phyloP scores from a whole-genome alignment of 805 yeast genomes.

The Novakomyces olei region DNA sequence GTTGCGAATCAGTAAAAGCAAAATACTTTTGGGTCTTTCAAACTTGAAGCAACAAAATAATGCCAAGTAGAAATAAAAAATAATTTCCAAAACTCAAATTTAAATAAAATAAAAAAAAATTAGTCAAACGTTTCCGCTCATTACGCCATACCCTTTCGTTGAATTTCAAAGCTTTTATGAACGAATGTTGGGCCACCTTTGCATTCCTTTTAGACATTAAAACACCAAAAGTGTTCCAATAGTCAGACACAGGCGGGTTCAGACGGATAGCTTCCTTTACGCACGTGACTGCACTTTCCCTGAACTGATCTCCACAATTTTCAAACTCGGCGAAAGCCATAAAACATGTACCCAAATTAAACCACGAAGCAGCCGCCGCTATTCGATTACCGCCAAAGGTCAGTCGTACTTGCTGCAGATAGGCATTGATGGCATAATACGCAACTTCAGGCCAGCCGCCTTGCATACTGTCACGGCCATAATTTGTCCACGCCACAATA shows the following conservation, averaged over 20 bases:
- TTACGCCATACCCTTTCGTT: slow-evolving; percentile 64
- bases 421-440: slow-evolving; percentile 6
- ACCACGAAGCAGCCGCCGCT: slow-evolving; percentile 19
- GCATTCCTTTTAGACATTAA: slow-evolving; percentile 44
- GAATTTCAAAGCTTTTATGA: slow-evolving; percentile 54
- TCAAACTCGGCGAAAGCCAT: background rate
- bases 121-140: too few species aligned
- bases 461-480: slow-evolving; percentile 6
- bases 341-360: slow-evolving; percentile 35
- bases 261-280: slow-evolving; percentile 47
- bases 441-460: slow-evolving; percentile 11
- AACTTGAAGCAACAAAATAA: too few species aligned
- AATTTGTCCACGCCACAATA: slow-evolving; percentile 6
- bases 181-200: slow-evolving; percentile 75
- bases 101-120: too few species aligned
- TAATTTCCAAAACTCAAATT: too few species aligned
- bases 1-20: slow-evolving; percentile 37
- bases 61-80: too few species aligned
- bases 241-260: slow-evolving; percentile 46
- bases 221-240: slow-evolving; percentile 71
- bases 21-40: too few species aligned
- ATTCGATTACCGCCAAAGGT: background rate
- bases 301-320: slow-evolving; percentile 3
- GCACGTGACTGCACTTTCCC: slow-evolving; percentile 29
- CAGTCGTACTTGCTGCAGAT: background rate